phyloP scores from a whole-genome alignment of 2,329 filamentous ascomycete species.

The Pyrenophora seminiperda region DNA sequence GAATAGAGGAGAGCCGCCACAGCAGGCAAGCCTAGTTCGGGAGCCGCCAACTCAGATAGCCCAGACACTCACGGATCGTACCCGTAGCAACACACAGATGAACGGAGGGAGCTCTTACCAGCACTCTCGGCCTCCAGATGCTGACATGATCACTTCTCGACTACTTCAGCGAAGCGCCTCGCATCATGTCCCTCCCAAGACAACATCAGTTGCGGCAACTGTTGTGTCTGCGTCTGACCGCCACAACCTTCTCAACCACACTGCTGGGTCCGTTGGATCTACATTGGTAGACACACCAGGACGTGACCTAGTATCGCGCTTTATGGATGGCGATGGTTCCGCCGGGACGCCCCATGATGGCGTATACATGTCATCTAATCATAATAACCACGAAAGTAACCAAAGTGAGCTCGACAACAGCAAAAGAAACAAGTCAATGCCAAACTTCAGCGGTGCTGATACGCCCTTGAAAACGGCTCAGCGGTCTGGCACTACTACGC shows the following conservation, averaged over 20 bases:
- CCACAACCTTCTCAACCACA: conserved; percentile 44
- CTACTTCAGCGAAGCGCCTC: conserved; percentile 68
- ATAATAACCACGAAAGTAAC: conserved; percentile 25
- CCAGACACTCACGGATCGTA: conserved; percentile 36
- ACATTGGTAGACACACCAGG: conserved; percentile 50
- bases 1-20: conserved; percentile 26
- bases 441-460: conserved; percentile 43
- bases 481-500: conserved; percentile 47
- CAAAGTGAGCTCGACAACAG: conserved; percentile 34
- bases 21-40: conserved; percentile 14
- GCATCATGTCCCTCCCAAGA: conserved; percentile 66
- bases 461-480: conserved; percentile 35
- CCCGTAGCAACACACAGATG: conserved; percentile 26
- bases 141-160: conserved; percentile 70
- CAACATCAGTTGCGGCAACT: conserved; percentile 65
- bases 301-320: conserved; percentile 52
- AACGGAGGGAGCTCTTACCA: conserved; percentile 43
- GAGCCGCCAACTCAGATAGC: conserved; percentile 17
- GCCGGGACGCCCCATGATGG: conserved; percentile 50
- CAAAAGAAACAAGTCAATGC: conserved; percentile 48
- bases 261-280: conserved; percentile 46
- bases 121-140: conserved; percentile 55
- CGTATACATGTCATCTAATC: conserved; percentile 43
- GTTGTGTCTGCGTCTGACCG: conserved; percentile 52
- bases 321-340: conserved; percentile 51